Evolutionary conservation across 495 filamentous ascomycete genomes (phyloP).

Genomic region (Sporormia fimetaria): DNA sequence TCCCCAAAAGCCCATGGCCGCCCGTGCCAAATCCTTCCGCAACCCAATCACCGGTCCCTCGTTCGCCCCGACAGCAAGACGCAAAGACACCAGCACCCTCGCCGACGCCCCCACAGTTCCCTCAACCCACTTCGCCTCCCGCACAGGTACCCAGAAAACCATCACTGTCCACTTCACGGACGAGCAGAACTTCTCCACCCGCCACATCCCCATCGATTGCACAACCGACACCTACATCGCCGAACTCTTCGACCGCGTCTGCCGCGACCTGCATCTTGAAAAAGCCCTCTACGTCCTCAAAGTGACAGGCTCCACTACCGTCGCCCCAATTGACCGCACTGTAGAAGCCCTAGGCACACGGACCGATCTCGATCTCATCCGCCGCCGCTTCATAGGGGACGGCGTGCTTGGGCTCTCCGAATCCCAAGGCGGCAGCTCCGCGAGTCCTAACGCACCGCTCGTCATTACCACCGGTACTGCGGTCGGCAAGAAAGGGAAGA

Average conservation of each 20-base stretch:
- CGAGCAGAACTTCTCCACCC: conserved; percentile 39
- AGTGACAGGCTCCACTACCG: conserved; percentile 69
- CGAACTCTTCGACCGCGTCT: conserved; percentile 83
- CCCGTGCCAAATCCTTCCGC: conserved; percentile 30
- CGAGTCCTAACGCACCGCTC: conserved; percentile 66
- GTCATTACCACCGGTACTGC: conserved; percentile 53
- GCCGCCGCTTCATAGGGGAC: conserved; percentile 73
- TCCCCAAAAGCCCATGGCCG: conserved; percentile 22
- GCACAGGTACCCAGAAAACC: conserved; percentile 71
- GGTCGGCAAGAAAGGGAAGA: conserved; percentile 50
- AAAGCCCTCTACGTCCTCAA: conserved; percentile 83
- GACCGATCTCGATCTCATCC: conserved; percentile 73
- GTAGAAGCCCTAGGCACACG: conserved; percentile 80
- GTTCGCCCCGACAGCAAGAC: conserved; percentile 27
- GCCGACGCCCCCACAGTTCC: conserved; percentile 33
- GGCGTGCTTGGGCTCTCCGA: conserved; percentile 64
- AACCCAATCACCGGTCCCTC: conserved; percentile 35
- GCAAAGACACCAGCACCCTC: conserved; percentile 36
- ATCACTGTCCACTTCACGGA: conserved; percentile 77
- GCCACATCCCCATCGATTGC: conserved; percentile 47
- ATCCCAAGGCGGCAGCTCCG: conserved; percentile 66
- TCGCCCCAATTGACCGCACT: conserved; percentile 74
- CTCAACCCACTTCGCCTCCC: conserved; percentile 46
- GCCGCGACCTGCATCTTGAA: conserved; percentile 78
- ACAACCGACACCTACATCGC: conserved; percentile 91